phyloP scores from a whole-genome alignment of 495 filamentous ascomycete genomes.

The Penicillium pulvis region DNA sequence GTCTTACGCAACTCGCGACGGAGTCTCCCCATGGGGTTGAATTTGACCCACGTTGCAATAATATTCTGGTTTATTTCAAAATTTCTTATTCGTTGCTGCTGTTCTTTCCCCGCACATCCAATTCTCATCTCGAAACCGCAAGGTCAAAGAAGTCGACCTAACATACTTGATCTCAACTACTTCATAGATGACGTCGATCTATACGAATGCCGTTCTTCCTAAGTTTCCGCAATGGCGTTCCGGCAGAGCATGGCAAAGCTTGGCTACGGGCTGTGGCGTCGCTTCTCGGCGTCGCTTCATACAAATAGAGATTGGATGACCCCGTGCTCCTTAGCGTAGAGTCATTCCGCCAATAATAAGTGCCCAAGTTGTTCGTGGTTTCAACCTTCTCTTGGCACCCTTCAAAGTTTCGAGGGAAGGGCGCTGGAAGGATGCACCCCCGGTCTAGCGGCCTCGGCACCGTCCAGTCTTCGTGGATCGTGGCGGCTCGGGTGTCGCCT shows the following conservation, averaged over 20 bases:
- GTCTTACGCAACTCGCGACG: background rate
- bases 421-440: conserved; percentile 7
- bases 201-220: background rate
- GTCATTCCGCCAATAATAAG: background rate
- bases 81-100: background rate
- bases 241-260: conserved; percentile 9
- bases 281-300: conserved; percentile 5
- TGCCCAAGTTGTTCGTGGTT: too few species aligned
- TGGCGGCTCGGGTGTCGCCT: conserved; percentile 11
- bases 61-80: background rate
- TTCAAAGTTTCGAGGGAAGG: background rate
- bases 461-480: background rate
- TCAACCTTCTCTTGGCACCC: background rate
- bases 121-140: background rate
- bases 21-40: conserved; percentile 7
- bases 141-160: background rate
- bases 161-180: too few species aligned
- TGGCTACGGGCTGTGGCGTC: conserved; percentile 13
- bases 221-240: background rate
- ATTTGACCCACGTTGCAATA: background rate
- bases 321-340: background rate
- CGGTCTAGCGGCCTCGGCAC: conserved; percentile 9
- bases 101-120: background rate
- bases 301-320: background rate
- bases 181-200: background rate